phyloP scores from a whole-genome alignment of 78 protist species.

The Bigelowiella natans region DNA sequence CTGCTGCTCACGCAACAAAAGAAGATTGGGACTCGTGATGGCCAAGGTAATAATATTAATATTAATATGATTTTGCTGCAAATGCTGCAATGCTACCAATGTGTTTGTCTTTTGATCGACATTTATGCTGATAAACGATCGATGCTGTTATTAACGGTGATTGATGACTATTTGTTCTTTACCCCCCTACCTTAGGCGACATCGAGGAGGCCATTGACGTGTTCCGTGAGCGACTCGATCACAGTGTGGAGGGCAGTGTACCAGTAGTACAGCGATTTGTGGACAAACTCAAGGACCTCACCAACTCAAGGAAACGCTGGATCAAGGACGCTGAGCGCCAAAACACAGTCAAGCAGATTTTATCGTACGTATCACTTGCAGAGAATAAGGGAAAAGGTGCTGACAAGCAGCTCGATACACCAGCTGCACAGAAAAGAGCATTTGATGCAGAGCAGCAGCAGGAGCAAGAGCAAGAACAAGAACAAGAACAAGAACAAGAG shows the following conservation, averaged over 20 bases:
- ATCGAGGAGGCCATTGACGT: not conserved
- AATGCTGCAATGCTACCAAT: too few species aligned
- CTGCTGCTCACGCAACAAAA: not conserved
- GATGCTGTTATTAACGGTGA: too few species aligned
- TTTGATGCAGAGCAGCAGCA: not conserved
- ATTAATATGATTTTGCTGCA: too few species aligned
- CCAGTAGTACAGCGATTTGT: not conserved
- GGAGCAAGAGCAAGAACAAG: not conserved
- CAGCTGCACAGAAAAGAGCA: not conserved
- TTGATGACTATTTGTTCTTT: too few species aligned
- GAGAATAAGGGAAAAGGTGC: not conserved
- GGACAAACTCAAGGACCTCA: not conserved
- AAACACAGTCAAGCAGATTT: not conserved
- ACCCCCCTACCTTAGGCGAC: too few species aligned
- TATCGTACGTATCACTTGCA: not conserved
- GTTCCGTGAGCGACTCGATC: not conserved
- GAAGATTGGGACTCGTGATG: not conserved
- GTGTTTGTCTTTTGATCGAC: too few species aligned
- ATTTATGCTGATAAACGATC: too few species aligned
- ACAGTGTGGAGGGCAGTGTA: not conserved
- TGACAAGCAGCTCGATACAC: not conserved
- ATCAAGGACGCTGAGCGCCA: not conserved
- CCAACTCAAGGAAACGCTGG: not conserved
- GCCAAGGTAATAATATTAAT: not conserved
- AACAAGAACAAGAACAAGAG: not conserved